These are phyloP conservation scores for Colletotrichum salicis DNA, from an alignment of 2,329 filamentous ascomycete genomes.

Conservation along the genomic window DNA sequence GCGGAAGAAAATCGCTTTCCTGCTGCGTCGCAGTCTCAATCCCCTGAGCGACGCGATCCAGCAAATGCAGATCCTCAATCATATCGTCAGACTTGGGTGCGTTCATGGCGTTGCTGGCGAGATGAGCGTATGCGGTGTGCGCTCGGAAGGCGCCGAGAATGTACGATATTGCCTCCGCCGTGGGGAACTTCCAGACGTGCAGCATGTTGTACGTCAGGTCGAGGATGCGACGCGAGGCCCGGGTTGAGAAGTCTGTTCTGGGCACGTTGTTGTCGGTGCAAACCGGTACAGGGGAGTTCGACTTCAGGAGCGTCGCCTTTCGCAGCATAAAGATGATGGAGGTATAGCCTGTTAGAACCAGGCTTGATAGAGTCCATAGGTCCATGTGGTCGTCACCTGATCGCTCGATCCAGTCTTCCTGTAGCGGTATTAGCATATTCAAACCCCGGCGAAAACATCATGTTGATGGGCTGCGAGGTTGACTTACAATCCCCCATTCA, in stretches of 20 bases:
- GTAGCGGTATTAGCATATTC: background rate
- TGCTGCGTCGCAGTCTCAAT: background rate
- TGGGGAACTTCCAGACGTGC: background rate
- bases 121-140: slow-evolving; percentile 13
- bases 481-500: slow-evolving; percentile 44
- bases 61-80: slow-evolving; percentile 6
- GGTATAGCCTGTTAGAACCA: slow-evolving; percentile 43
- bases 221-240: slow-evolving; percentile 19
- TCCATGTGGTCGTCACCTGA: slow-evolving; percentile 38
- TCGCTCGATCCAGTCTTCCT: slow-evolving; percentile 43
- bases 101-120: slow-evolving; percentile 18
- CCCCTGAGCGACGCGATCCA: slow-evolving; percentile 19
- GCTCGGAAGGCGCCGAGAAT: slow-evolving; percentile 10
- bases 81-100: background rate
- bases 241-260: background rate
- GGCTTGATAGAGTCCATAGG: slow-evolving; percentile 42
- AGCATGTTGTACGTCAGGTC: slow-evolving; percentile 20
- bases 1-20: slow-evolving; percentile 19
- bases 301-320: slow-evolving; percentile 37
- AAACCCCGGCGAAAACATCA: no score
- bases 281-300: slow-evolving; percentile 4
- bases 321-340: slow-evolving; percentile 48
- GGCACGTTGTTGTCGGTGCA: slow-evolving; percentile 20
- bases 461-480: background rate
- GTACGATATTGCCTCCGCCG: background rate